Percentiles rank a stretch among this genome's conserved stretches.
Evolutionary conservation across 2,329 filamentous ascomycete genomes (phyloP).

Genomic region (Exophiala calicioides): DNA sequence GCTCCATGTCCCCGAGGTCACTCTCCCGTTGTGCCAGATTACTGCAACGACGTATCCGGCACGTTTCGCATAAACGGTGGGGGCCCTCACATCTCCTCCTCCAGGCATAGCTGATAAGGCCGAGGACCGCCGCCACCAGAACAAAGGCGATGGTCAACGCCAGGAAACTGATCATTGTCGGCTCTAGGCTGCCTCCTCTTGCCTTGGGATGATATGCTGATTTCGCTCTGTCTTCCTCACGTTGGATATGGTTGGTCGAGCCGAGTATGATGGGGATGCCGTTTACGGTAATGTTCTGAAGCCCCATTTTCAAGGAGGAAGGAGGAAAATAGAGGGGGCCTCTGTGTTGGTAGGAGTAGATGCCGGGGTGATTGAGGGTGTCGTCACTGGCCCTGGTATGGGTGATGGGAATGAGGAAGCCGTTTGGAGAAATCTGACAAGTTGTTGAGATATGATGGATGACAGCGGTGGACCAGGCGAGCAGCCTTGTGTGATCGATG

Average conservation of each 20-base stretch:
- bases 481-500: no score
- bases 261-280: background rate
- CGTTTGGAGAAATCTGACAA: no score
- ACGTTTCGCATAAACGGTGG: background rate
- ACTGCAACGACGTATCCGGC: conserved; percentile 1
- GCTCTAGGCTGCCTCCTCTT: background rate
- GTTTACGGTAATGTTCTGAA: background rate
- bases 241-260: background rate
- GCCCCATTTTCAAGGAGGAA: no score
- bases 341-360: no score
- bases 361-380: no score
- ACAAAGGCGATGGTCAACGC: conserved; percentile 2
- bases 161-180: conserved; percentile 1
- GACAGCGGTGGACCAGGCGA: no score
- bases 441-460: no score
- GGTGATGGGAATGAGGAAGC: no score
- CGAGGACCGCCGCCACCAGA: background rate
- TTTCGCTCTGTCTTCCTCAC: background rate
- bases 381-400: no score
- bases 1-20: conserved; percentile 3
- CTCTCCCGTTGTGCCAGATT: conserved; percentile 4
- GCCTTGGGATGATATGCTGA: background rate
- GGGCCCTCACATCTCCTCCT: conserved; percentile 8
- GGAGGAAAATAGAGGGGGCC: no score
- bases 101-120: background rate